Conservation (phyloP, 176 grass and related monocot species). For the Avena eriantha region DNA sequence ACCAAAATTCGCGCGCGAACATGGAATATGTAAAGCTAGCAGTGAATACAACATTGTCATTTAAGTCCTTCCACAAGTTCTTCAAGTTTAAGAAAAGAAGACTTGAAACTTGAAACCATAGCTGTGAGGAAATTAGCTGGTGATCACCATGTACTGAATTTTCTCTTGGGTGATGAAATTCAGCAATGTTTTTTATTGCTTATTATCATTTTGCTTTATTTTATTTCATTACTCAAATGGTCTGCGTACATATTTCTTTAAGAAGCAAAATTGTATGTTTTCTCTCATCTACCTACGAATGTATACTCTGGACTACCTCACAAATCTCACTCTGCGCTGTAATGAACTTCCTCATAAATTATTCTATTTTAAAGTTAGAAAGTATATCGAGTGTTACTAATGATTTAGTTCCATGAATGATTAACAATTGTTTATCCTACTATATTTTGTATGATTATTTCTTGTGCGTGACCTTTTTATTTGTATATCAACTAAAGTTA, state of each 20-base stretch:
- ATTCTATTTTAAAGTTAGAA: background rate
- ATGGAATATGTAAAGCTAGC: conserved; percentile 8
- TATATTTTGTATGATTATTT: too few relatives aligned
- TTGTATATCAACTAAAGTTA: too few relatives aligned
- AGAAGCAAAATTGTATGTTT: background rate
- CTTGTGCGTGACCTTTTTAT: too few relatives aligned
- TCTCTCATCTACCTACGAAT: background rate
- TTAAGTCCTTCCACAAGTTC: background rate
- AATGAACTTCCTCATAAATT: conserved; percentile 20
- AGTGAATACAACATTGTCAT: too few relatives aligned
- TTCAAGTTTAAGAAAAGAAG: too few relatives aligned
- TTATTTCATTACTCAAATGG: background rate
- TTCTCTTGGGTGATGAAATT: too few relatives aligned
- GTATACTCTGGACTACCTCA: conserved; percentile 1
- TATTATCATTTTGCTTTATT: too few relatives aligned
- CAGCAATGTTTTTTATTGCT: too few relatives aligned
- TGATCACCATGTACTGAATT: too few relatives aligned
- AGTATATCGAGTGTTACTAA: background rate
- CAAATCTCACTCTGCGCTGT: background rate
- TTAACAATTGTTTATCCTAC: background rate
- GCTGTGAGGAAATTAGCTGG: too few relatives aligned
- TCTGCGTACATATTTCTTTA: background rate
- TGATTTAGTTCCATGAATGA: background rate
- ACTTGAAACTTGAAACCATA: too few relatives aligned
- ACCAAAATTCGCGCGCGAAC: conserved; percentile 7